Percentiles rank a stretch among this genome's conserved stretches.
phyloP scores from a whole-genome alignment of 306 rosid genomes.

The Erythrophleum fordii region DNA sequence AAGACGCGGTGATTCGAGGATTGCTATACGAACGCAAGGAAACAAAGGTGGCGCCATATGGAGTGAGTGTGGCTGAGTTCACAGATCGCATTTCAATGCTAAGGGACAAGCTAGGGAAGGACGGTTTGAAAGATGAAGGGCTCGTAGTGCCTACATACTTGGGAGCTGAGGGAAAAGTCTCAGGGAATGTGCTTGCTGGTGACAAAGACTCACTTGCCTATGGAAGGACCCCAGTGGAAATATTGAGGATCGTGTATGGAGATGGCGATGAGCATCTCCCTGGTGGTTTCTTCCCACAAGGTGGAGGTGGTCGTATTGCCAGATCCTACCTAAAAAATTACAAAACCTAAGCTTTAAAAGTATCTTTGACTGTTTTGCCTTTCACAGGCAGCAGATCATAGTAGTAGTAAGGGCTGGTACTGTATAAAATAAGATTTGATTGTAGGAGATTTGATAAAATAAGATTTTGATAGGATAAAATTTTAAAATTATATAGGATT shows the following conservation, averaged over 20 bases:
- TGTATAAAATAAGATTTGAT: no score
- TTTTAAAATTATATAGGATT: no score
- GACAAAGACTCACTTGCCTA: slow-evolving; percentile 58
- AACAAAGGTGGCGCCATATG: slow-evolving; percentile 51
- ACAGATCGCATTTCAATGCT: slow-evolving; percentile 66
- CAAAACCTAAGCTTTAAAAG: no score
- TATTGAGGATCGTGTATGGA: slow-evolving; percentile 74
- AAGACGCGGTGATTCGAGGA: slow-evolving; percentile 77
- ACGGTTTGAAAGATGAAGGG: slow-evolving; percentile 80
- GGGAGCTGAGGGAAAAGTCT: slow-evolving; percentile 60
- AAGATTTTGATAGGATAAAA: no score
- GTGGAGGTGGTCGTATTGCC: slow-evolving; percentile 74
- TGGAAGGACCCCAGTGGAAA: slow-evolving; percentile 66
- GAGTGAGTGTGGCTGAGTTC: slow-evolving; percentile 61
- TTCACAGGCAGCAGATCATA: no score
- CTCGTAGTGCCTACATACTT: slow-evolving; percentile 40
- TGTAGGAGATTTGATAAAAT: no score
- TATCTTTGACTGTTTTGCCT: no score
- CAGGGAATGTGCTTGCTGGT: slow-evolving; percentile 67
- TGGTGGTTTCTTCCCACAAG: slow-evolving; percentile 80
- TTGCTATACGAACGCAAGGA: slow-evolving; percentile 46
- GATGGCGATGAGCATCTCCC: slow-evolving; percentile 60
- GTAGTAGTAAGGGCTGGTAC: no score
- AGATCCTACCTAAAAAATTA: slow-evolving; percentile 27
- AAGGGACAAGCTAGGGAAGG: slow-evolving; percentile 57